Evolutionary conservation across 1,284 basidiomycete genomes (phyloP).

Genomic region (Psilocybe mexicana): DNA sequence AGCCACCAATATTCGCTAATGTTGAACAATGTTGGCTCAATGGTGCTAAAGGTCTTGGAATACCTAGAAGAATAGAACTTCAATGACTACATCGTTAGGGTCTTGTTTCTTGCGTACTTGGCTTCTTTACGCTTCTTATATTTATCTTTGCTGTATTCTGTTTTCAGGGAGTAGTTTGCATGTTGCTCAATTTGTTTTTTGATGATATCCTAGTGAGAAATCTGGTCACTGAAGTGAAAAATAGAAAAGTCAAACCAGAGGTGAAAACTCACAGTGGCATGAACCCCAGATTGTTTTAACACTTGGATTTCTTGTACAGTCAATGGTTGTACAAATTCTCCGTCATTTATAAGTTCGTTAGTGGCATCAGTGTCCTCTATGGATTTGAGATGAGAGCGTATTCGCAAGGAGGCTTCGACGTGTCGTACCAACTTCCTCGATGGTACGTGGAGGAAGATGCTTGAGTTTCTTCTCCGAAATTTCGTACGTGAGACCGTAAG

Average conservation of each 20-base stretch:
- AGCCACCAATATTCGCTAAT: slow-evolving; percentile 89
- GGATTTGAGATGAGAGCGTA: slow-evolving; percentile 4
- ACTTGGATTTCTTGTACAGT: slow-evolving; percentile 80
- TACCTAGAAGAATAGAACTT: slow-evolving; percentile 55
- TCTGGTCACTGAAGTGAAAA: slow-evolving; percentile 22
- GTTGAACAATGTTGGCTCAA: slow-evolving; percentile 88
- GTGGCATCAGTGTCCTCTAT: slow-evolving; percentile 85
- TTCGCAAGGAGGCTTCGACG: slow-evolving; percentile 6
- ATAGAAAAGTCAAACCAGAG: slow-evolving; percentile 3
- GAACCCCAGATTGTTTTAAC: slow-evolving; percentile 74
- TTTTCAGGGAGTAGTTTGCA: slow-evolving; percentile 88
- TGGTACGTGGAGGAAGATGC: slow-evolving; percentile 57
- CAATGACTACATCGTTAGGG: neutral
- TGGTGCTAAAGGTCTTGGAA: slow-evolving; percentile 84
- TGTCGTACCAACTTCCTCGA: slow-evolving; percentile 72
- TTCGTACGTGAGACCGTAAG: slow-evolving; percentile 79
- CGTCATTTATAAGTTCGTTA: slow-evolving; percentile 87
- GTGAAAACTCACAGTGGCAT: slow-evolving; percentile 59
- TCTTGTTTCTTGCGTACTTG: slow-evolving; percentile 56
- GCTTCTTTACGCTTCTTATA: slow-evolving; percentile 94
- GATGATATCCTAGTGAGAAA: slow-evolving; percentile 77
- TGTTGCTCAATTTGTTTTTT: slow-evolving; percentile 90
- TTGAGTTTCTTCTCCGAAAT: slow-evolving; percentile 68
- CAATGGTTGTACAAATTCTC: slow-evolving; percentile 75
- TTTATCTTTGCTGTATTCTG: slow-evolving; percentile 96